Percentiles rank a stretch among this genome's conserved stretches.
Evolutionary conservation across 2,329 filamentous ascomycete genomes (phyloP).

Genomic region (Paecilomyces variotii): DNA sequence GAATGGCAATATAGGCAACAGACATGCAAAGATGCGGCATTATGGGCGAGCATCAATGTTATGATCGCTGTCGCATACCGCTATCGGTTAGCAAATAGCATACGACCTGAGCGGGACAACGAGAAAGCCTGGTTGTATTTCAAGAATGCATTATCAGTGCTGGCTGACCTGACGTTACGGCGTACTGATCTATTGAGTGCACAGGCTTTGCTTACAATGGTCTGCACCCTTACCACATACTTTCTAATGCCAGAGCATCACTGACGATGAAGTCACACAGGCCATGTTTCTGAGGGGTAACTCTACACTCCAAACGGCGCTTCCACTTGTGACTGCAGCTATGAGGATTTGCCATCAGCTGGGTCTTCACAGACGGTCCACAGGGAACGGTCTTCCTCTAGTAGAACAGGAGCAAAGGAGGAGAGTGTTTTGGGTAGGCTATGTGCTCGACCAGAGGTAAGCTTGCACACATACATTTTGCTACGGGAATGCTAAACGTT

Average conservation of each 20-base stretch:
- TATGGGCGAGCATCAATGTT: conserved; percentile 94
- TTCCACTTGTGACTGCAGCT: conserved; percentile 79
- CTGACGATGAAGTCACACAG: conserved; percentile 14
- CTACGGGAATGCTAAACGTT: not conserved
- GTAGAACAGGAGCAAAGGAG: conserved; percentile 83
- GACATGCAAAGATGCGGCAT: conserved; percentile 85
- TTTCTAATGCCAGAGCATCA: not conserved
- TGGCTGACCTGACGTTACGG: conserved; percentile 81
- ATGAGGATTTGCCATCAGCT: conserved; percentile 85
- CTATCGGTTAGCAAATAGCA: conserved; percentile 81
- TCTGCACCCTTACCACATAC: conserved; percentile 16
- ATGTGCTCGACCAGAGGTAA: conserved; percentile 61
- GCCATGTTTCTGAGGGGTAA: conserved; percentile 88
- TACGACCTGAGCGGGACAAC: conserved; percentile 79
- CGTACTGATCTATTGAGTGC: conserved; percentile 90
- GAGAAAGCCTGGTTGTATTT: conserved; percentile 86
- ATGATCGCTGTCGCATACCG: conserved; percentile 82
- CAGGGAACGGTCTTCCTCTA: conserved; percentile 78
- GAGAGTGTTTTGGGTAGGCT: conserved; percentile 66
- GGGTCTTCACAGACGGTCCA: conserved; percentile 81
- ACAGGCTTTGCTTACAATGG: conserved; percentile 84
- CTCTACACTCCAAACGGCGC: conserved; percentile 83
- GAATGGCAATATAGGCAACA: conserved; percentile 87
- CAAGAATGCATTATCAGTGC: conserved; percentile 90
- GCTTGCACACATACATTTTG: conserved; percentile 1